Evolutionary conservation across 768 basidiomycete genomes (phyloP), one percentile per base, ranked within the genome.

Genomic region (Tricholoma flavovirens): DNA sequence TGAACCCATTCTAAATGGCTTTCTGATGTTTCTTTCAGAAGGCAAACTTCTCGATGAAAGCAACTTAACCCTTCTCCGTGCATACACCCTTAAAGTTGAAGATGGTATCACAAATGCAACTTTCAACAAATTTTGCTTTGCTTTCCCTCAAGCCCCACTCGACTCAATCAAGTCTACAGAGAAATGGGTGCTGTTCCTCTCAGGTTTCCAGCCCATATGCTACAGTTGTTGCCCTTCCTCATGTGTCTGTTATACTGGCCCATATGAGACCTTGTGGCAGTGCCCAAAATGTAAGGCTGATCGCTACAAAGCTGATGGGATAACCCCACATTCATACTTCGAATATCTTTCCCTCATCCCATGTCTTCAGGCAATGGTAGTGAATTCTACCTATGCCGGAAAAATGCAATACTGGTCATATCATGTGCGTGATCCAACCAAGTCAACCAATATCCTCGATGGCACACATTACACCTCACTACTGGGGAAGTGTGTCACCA

Each of bases 301-400:
- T 26, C 24, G 24, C 24, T 26, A 46, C 49, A 42, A 63, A 38
- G 12, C 54, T 8, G 1, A 52, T 5, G 30, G 50, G 33, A 62
- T 66, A 1, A 61, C 59, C 24, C 59, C 74, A 0, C 56, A 65
- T 0, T 62, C 59, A 24, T 51, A 50, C 2, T 78, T 75, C 60
- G 56, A 55, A 1, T 77, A 78, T 56, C 49, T 78, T 11, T 73
- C 75, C 1, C 51, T 77, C 15, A 74, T 71, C 30, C 72, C 70
- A 7, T 72, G 66, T 1, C 70, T 78, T 7, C n/a, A 14, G 15
- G 26, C 49, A 17, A 17, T 50, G 49, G 26, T 63, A 29, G 53
- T 54, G 4, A 67, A 62, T 48, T n/a, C 11, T 1, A 40, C 51
- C 2, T 62, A 58, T 51, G 67, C 24, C 24, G 24, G 5, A 26